These are phyloP conservation scores for Oxalis stricta DNA, from an alignment of 441 rosid species.

Conservation along the genomic window DNA sequence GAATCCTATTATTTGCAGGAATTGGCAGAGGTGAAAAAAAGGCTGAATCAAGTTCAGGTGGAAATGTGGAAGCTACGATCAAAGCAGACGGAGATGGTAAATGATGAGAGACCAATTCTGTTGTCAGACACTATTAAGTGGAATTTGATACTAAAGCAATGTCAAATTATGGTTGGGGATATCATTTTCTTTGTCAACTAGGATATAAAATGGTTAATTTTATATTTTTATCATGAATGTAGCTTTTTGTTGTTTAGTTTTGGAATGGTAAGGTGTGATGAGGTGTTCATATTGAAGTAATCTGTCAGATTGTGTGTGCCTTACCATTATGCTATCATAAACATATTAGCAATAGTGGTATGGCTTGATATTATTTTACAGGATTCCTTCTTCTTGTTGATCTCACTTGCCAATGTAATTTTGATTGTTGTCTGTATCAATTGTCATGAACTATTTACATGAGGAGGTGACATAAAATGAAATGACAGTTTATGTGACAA, in stretches of 20 bases:
- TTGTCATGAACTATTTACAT: too few relatives aligned
- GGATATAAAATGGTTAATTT: neutral
- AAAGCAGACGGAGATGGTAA: constrained; percentile 16
- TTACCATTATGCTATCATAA: too few relatives aligned
- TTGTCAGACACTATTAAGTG: constrained; percentile 11
- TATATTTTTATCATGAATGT: neutral
- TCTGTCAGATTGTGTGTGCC: too few relatives aligned
- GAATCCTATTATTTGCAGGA: constrained; percentile 15
- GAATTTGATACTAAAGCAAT: neutral
- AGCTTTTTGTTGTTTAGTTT: neutral
- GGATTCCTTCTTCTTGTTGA: too few relatives aligned
- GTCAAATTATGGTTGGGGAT: neutral
- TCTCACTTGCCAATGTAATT: too few relatives aligned
- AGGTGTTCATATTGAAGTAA: too few relatives aligned
- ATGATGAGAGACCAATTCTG: constrained; percentile 10
- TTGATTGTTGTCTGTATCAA: too few relatives aligned
- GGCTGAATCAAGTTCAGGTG: constrained; percentile 19
- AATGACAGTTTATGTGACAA: too few relatives aligned
- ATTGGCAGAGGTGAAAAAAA: constrained; percentile 20
- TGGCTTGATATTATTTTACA: too few relatives aligned
- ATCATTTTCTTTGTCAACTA: neutral
- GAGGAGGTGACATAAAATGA: too few relatives aligned
- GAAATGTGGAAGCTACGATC: constrained; percentile 13
- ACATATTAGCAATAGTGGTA: too few relatives aligned
- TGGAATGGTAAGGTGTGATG: neutral